phyloP scores from a whole-genome alignment of 2,329 filamentous ascomycete genomes.

The Gnomoniopsis smithogilvyi region DNA sequence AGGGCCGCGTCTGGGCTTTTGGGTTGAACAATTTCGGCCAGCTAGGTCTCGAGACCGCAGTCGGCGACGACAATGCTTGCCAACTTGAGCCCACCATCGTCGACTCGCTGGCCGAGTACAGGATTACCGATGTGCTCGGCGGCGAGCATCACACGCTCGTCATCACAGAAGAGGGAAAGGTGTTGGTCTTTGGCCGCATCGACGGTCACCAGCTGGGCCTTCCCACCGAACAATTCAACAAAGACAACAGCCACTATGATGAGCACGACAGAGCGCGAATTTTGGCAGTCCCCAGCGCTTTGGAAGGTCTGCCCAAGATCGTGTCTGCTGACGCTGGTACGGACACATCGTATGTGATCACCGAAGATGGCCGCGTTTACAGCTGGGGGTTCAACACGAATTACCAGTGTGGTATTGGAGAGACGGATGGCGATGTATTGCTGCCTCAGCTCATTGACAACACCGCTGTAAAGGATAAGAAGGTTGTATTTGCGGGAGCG shows the following conservation, averaged over 20 bases:
- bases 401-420: constrained; percentile 77
- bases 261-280: constrained; percentile 66
- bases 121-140: constrained; percentile 68
- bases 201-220: constrained; percentile 56
- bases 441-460: constrained; percentile 80
- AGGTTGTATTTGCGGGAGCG: constrained; percentile 75
- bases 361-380: constrained; percentile 66
- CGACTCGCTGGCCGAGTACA: constrained; percentile 57
- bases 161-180: constrained; percentile 52
- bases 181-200: constrained; percentile 59
- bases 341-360: constrained; percentile 72
- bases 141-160: constrained; percentile 70
- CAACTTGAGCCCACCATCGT: constrained; percentile 71
- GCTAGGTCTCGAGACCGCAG: constrained; percentile 60
- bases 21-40: constrained; percentile 86
- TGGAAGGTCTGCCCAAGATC: constrained; percentile 57
- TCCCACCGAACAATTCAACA: constrained; percentile 50
- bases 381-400: constrained; percentile 79
- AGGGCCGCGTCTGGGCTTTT: constrained; percentile 74
- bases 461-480: constrained; percentile 71
- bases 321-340: constrained; percentile 59
- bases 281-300: constrained; percentile 60
- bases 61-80: constrained; percentile 66
- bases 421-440: constrained; percentile 69
- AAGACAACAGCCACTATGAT: constrained; percentile 62